phyloP scores from a whole-genome alignment of 257 asterid species.

The Nicotiana paniculata region DNA sequence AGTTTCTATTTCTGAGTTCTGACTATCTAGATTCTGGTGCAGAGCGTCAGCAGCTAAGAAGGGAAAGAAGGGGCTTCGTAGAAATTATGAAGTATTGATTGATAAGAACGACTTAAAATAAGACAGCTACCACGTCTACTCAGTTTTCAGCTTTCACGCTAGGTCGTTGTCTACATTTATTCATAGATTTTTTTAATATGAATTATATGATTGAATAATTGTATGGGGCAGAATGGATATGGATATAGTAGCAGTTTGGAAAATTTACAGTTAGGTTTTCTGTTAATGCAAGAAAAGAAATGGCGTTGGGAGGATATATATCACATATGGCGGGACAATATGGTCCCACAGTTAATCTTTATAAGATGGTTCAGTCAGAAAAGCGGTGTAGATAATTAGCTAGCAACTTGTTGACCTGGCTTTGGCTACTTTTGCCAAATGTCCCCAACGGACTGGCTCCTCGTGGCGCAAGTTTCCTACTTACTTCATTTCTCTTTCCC shows the following conservation, averaged over 20 bases:
- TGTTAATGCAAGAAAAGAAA: background rate
- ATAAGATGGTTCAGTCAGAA: background rate
- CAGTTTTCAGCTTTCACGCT: background rate
- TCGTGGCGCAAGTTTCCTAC: background rate
- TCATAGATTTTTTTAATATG: background rate
- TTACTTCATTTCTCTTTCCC: background rate
- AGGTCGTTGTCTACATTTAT: background rate
- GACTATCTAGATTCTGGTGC: background rate
- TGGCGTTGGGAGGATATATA: background rate
- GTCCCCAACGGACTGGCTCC: background rate
- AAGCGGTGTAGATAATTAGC: slow-evolving; percentile 1
- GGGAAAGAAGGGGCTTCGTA: slow-evolving; percentile 3
- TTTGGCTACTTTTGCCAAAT: background rate
- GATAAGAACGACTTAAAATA: slow-evolving; percentile 4
- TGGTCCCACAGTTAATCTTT: background rate
- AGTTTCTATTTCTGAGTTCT: background rate
- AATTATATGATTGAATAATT: background rate
- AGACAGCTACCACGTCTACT: slow-evolving; percentile 1
- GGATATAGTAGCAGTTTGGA: background rate
- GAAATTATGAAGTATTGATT: background rate
- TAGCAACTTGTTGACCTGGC: background rate
- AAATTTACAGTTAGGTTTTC: background rate
- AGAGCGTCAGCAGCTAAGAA: background rate
- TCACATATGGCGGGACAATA: background rate
- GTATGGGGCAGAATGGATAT: background rate